Evolutionary conservation across 2,329 filamentous ascomycete genomes (phyloP), one percentile per base, ranked within the genome.

Genomic region (Colletotrichum somersetense): DNA sequence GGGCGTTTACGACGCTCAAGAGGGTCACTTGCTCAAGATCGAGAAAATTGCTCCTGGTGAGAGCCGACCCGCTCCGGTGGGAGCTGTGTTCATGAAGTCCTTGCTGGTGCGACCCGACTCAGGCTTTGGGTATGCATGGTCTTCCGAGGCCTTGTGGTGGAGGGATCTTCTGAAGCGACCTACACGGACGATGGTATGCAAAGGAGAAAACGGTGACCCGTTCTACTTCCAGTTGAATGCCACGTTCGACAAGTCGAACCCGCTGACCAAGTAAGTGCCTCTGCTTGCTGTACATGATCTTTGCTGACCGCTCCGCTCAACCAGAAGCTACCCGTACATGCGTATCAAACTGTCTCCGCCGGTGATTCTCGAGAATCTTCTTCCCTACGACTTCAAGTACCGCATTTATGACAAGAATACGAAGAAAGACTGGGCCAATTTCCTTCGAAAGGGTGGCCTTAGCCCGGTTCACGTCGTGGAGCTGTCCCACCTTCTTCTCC

Each of bases 381-480:
- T 99, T 48, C 96, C 96, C 0, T 98, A 96, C 79, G 96, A 99
- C 82, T 99, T 99, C 89, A 98, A 99, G 82, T 99, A 99, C 81
- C 91, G 96, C 67, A 98, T 99, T 67, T 99, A 98, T 79, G 96
- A 99, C 85, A 98, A 97, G 84, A 97, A 97, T 80, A 98, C 95
- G 0, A 97, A 96, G 86, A 97, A 97, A 80, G 96, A 99, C 80
- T 99, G 96, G 96, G 97, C 94, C 5, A 99, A 99, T 80, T 99
- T 99, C 83, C 85, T 99, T 58, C 91, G 96, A 69, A 98, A 98
- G 81, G 96, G 97, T 35, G 97, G 97, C 18, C 92, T 98, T 68
- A 99, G 96, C 80, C 97, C 97, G 0, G 95, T 99, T 0, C 96
- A 99, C 79, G 95, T 98, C 12, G 96, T 98, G 23, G 96, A 99